Conservation (phyloP, 1,284 basidiomycete genomes). For the Ganoderma meredithae region DNA sequence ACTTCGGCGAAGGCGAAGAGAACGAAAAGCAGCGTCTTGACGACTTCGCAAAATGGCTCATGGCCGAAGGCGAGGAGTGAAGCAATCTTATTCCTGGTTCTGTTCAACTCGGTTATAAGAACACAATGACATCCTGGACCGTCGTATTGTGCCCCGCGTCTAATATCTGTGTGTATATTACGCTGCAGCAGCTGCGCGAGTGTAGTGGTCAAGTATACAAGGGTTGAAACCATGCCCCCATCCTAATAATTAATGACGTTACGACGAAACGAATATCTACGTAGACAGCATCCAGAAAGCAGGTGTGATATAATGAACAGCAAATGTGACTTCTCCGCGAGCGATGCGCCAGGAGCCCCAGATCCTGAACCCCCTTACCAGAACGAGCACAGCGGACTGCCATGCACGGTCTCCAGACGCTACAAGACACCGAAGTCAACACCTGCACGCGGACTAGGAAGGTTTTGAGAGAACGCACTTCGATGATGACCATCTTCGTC, state of each 20-base stretch:
- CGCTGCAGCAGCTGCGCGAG: constrained; percentile 8
- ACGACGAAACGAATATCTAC: constrained; percentile 13
- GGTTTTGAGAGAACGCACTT: constrained; percentile 54
- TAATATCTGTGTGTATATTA: constrained; percentile 26
- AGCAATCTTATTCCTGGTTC: constrained; percentile 21
- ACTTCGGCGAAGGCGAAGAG: constrained; percentile 69
- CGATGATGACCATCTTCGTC: constrained; percentile 70
- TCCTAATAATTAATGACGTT: constrained; percentile 6
- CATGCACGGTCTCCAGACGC: constrained; percentile 77
- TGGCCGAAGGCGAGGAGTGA: constrained; percentile 68
- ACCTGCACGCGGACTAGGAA: background rate
- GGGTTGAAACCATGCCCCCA: constrained; percentile 18
- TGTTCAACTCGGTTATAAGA: background rate
- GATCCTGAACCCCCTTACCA: constrained; percentile 53
- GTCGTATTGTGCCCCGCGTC: background rate
- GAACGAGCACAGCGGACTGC: constrained; percentile 72
- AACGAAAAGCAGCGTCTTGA: constrained; percentile 86
- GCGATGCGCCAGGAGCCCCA: background rate
- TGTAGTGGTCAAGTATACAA: constrained; percentile 5
- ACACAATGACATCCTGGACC: background rate
- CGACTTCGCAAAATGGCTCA: constrained; percentile 88
- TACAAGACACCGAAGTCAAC: constrained; percentile 38
- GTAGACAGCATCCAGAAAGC: constrained; percentile 29
- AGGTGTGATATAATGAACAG: constrained; percentile 10
- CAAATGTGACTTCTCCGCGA: constrained; percentile 12